phyloP scores from a whole-genome alignment of 805 yeast genomes.

The Hanseniaspora osmophila region DNA sequence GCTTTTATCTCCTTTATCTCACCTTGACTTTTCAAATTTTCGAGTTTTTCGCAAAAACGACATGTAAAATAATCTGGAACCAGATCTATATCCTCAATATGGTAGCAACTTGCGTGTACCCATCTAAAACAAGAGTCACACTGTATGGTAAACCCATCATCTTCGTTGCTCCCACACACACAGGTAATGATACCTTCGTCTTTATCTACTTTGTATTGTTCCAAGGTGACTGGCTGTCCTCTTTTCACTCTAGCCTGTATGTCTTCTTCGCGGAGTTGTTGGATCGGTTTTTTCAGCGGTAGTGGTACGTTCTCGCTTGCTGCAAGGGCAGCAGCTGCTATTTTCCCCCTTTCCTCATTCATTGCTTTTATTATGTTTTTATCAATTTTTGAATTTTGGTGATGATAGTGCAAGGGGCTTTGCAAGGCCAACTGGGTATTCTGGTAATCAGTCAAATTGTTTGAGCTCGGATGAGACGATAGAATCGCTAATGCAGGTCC shows the following conservation, averaged over 20 bases:
- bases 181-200: slow-evolving; percentile 83
- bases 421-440: too few relatives aligned
- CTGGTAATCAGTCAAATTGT: too few relatives aligned
- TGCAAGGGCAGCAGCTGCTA: slow-evolving; percentile 75
- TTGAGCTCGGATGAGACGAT: too few relatives aligned
- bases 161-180: slow-evolving; percentile 74
- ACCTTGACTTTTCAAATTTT: slow-evolving; percentile 23
- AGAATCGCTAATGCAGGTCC: neutral
- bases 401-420: neutral
- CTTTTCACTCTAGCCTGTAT: neutral
- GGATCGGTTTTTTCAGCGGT: slow-evolving; percentile 26
- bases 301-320: slow-evolving; percentile 70
- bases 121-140: slow-evolving; percentile 86
- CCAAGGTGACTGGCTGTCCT: slow-evolving; percentile 3
- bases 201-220: slow-evolving; percentile 51
- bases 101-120: slow-evolving; percentile 92
- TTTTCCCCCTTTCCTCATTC: slow-evolving; percentile 33
- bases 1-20: slow-evolving; percentile 21
- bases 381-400: neutral
- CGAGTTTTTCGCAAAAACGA: slow-evolving; percentile 53
- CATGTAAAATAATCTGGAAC: slow-evolving; percentile 78
- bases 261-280: slow-evolving; percentile 7
- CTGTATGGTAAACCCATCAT: slow-evolving; percentile 88
- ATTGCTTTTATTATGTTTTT: neutral
- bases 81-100: slow-evolving; percentile 51